Evolutionary conservation across 257 asterid genomes (phyloP).

Genomic region (Fraxinus cuspidata): DNA sequence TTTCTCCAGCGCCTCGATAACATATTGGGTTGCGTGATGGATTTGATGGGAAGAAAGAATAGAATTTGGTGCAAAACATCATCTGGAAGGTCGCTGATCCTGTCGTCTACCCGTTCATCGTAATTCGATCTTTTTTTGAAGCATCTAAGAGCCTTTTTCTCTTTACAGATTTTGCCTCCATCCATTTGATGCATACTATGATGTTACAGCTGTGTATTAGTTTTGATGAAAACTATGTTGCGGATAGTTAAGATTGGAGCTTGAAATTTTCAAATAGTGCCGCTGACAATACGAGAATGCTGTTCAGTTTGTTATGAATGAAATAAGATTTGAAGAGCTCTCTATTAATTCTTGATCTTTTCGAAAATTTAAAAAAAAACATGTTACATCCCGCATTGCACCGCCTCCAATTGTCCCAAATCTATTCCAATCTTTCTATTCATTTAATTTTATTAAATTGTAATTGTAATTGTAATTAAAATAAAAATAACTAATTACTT

Average conservation of each 20-base stretch:
- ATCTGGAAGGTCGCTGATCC: conserved; percentile 76
- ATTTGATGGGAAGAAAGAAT: conserved; percentile 55
- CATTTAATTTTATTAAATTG: no score
- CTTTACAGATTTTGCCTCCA: conserved; percentile 87
- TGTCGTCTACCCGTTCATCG: conserved; percentile 36
- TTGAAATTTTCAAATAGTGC: neutral
- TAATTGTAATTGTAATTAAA: no score
- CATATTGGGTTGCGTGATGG: conserved; percentile 59
- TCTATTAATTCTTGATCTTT: neutral
- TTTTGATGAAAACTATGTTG: neutral
- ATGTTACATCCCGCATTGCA: no score
- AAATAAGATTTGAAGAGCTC: neutral
- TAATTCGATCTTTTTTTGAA: neutral
- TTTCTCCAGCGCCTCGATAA: conserved; percentile 65
- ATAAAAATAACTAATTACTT: no score
- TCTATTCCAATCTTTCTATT: no score
- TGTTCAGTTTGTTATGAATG: neutral
- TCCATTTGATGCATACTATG: conserved; percentile 13
- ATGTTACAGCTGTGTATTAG: neutral
- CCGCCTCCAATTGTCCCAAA: no score
- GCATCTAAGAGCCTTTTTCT: conserved; percentile 40
- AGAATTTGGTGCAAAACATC: conserved; percentile 64
- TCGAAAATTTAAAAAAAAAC: neutral
- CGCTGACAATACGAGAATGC: neutral
- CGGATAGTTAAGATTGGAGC: neutral